A percentile compares a stretch with the other conserved stretches of the same genome.
Conservation (phyloP, 495 filamentous ascomycete genomes). For the Cladorrhinum samala region DNA sequence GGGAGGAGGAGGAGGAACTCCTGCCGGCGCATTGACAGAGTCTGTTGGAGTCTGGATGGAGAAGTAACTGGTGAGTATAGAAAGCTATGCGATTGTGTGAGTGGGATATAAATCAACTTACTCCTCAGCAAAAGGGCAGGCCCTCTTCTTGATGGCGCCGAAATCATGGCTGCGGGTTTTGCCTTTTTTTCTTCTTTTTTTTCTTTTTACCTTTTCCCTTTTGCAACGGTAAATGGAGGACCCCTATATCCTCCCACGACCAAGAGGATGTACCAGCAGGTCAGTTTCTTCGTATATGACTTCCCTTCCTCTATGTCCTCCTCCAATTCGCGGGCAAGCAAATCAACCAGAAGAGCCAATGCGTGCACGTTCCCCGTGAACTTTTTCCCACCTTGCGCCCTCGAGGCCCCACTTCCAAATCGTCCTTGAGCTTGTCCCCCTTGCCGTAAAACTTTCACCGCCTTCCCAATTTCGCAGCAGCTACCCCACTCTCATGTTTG, state of each 20-base stretch:
- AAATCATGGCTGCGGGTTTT: slow-evolving; percentile 43
- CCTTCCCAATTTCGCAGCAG: not conserved
- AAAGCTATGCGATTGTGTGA: slow-evolving; percentile 9
- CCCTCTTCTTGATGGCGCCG: slow-evolving; percentile 46
- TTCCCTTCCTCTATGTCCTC: not conserved
- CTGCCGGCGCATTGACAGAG: not conserved
- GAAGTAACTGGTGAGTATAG: slow-evolving; percentile 1
- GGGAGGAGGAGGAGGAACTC: too few relatives aligned
- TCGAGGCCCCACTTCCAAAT: too few relatives aligned
- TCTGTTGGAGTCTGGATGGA: not conserved
- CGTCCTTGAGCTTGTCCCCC: not conserved
- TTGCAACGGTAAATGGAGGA: too few relatives aligned
- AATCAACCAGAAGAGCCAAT: too few relatives aligned
- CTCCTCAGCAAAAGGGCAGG: slow-evolving; percentile 35
- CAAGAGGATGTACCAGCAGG: too few relatives aligned
- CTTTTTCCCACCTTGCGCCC: slow-evolving; percentile 29
- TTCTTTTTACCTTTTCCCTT: too few relatives aligned
- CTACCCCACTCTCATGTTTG: slow-evolving; percentile 4
- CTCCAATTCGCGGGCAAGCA: too few relatives aligned
- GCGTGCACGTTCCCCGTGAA: slow-evolving; percentile 20
- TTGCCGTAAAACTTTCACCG: not conserved
- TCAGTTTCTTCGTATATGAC: too few relatives aligned
- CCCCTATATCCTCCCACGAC: too few relatives aligned
- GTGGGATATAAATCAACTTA: slow-evolving; percentile 15
- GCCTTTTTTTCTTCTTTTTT: slow-evolving; percentile 8